phyloP scores from a whole-genome alignment of 495 filamentous ascomycete genomes.

The Glonium stellatum region DNA sequence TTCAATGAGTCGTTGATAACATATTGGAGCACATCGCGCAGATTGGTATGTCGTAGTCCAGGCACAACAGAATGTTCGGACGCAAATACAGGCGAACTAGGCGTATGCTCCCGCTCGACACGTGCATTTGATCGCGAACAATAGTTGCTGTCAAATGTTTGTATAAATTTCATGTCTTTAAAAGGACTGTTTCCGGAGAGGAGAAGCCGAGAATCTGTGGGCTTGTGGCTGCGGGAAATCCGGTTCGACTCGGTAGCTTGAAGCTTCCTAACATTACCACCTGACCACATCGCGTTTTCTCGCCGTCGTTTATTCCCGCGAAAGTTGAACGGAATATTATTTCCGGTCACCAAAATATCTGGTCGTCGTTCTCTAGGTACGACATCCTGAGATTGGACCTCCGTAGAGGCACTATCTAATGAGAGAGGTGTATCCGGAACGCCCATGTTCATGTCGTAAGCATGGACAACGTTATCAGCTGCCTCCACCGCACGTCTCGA shows the following conservation, averaged over 20 bases:
- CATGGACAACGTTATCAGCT: conserved; percentile 78
- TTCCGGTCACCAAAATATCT: conserved; percentile 33
- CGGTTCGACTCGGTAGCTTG: conserved; percentile 15
- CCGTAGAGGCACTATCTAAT: conserved; percentile 31
- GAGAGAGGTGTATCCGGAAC: conserved; percentile 51
- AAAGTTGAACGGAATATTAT: conserved; percentile 24
- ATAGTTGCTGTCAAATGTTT: background rate
- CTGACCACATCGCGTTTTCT: conserved; percentile 16
- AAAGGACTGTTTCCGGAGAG: background rate
- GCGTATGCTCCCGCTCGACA: conserved; percentile 11
- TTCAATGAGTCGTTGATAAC: conserved; percentile 65
- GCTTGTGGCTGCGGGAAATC: background rate
- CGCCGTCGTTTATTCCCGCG: conserved; percentile 30
- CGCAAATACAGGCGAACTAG: conserved; percentile 32
- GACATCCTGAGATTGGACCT: conserved; percentile 18
- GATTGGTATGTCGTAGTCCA: conserved; percentile 51
- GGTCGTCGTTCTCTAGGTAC: conserved; percentile 20
- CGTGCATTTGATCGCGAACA: background rate
- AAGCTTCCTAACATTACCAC: conserved; percentile 1
- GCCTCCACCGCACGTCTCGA: conserved; percentile 72
- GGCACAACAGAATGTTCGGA: conserved; percentile 43
- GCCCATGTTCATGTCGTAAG: conserved; percentile 82
- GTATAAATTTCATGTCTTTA: background rate
- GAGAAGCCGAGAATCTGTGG: conserved; percentile 2
- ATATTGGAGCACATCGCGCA: conserved; percentile 59